These are phyloP conservation scores for Quercus rubra DNA, from an alignment of 306 rosid genomes.

Conservation along the genomic window DNA sequence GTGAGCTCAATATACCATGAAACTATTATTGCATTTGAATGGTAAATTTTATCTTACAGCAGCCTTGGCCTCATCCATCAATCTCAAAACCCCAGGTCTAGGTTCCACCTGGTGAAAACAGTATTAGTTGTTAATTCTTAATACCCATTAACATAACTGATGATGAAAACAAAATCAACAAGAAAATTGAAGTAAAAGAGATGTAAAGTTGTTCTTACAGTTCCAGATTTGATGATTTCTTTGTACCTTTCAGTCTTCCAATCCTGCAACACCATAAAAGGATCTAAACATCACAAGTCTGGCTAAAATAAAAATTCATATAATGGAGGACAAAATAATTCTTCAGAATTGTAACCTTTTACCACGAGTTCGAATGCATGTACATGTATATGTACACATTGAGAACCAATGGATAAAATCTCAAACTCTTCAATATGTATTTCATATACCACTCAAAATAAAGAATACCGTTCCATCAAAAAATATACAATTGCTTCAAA, in stretches of 20 bases:
- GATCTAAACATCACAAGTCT: constrained; percentile 10
- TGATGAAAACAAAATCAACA: neutral
- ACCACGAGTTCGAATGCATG: neutral
- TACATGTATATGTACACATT: neutral
- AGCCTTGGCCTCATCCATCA: constrained; percentile 90
- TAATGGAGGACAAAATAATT: neutral
- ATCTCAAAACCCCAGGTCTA: constrained; percentile 90
- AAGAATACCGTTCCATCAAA: neutral
- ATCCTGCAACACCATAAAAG: constrained; percentile 52
- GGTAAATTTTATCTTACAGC: constrained; percentile 60
- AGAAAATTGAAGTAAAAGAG: constrained; percentile 6
- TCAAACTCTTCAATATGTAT: neutral
- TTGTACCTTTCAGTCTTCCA: constrained; percentile 98
- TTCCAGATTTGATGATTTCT: constrained; percentile 92
- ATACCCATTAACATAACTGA: constrained; percentile 1
- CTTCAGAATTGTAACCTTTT: neutral
- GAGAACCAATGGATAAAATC: neutral
- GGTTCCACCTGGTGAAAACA: constrained; percentile 68
- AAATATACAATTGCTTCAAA: neutral
- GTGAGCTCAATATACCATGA: neutral
- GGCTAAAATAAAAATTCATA: neutral
- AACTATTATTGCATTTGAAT: constrained; percentile 16
- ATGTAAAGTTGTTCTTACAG: constrained; percentile 49
- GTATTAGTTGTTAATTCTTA: neutral
- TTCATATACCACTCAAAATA: neutral